Evolutionary conservation across 345 rosid species (phyloP).

Genomic region (Acer campestre): DNA sequence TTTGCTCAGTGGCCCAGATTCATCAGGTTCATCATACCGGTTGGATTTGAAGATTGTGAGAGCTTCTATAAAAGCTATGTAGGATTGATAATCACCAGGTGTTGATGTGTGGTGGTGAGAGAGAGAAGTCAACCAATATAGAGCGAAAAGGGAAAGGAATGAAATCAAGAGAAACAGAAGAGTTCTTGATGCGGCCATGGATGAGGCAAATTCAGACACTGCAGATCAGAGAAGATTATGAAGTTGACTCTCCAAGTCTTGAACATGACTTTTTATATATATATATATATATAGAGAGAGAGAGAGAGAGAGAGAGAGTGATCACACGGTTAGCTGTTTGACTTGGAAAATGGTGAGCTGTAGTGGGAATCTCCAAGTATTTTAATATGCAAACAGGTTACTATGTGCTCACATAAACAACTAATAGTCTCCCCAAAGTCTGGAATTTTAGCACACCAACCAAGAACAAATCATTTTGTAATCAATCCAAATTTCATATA

Average conservation of each 20-base stretch:
- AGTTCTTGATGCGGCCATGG: constrained; percentile 14
- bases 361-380: too few relatives aligned
- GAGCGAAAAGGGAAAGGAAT: constrained; percentile 20
- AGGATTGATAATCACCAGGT: neutral
- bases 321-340: too few relatives aligned
- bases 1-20: neutral
- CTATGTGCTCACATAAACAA: too few relatives aligned
- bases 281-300: too few relatives aligned
- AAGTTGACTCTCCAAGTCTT: neutral
- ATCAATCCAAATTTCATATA: too few relatives aligned
- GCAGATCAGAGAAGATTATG: neutral
- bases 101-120: neutral
- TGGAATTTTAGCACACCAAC: too few relatives aligned
- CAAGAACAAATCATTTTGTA: too few relatives aligned
- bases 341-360: too few relatives aligned
- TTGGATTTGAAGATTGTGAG: neutral
- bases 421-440: too few relatives aligned
- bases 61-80: neutral
- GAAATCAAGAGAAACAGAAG: constrained; percentile 24
- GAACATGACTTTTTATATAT: too few relatives aligned
- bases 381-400: too few relatives aligned
- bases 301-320: too few relatives aligned
- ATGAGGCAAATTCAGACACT: neutral
- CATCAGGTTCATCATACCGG: neutral
- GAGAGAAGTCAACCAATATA: neutral